These are phyloP conservation scores for Phaeosphaeriaceae sp. DNA, from an alignment of 2,329 filamentous ascomycete species.

Conservation along the genomic window DNA sequence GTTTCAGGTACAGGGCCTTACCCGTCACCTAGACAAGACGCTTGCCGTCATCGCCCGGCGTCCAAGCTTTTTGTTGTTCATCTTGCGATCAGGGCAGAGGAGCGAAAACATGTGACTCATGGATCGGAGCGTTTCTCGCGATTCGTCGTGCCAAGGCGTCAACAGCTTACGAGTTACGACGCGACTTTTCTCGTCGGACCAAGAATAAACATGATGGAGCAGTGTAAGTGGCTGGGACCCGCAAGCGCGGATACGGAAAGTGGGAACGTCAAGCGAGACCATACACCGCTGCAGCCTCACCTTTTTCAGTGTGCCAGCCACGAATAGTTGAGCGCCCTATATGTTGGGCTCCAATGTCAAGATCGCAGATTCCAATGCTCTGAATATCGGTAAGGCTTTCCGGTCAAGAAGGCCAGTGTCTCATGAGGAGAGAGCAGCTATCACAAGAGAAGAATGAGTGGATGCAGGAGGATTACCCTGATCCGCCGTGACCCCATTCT, in stretches of 20 bases:
- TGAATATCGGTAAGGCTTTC: constrained; percentile 27
- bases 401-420: constrained; percentile 33
- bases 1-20: background rate
- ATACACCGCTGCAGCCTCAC: constrained; percentile 43
- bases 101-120: constrained; percentile 25
- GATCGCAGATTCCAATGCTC: constrained; percentile 13
- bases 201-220: constrained; percentile 19
- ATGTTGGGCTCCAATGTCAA: constrained; percentile 38
- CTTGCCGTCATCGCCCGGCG: constrained; percentile 26
- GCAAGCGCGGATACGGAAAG: constrained; percentile 27
- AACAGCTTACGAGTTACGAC: constrained; percentile 6
- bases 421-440: constrained; percentile 22
- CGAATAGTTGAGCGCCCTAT: constrained; percentile 27
- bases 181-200: constrained; percentile 17
- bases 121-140: constrained; percentile 16
- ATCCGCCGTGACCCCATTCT: constrained; percentile 20
- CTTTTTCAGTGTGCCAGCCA: constrained; percentile 27
- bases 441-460: constrained; percentile 29
- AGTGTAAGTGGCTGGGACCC: constrained; percentile 25
- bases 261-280: constrained; percentile 25
- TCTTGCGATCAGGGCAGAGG: constrained; percentile 9
- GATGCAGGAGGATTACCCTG: constrained; percentile 20
- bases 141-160: constrained; percentile 26
- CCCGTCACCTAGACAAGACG: constrained; percentile 9
- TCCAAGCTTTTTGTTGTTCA: constrained; percentile 16